Evolutionary conservation across 352 stramenopile species (phyloP).

Genomic region (Sclerospora graminicola): DNA sequence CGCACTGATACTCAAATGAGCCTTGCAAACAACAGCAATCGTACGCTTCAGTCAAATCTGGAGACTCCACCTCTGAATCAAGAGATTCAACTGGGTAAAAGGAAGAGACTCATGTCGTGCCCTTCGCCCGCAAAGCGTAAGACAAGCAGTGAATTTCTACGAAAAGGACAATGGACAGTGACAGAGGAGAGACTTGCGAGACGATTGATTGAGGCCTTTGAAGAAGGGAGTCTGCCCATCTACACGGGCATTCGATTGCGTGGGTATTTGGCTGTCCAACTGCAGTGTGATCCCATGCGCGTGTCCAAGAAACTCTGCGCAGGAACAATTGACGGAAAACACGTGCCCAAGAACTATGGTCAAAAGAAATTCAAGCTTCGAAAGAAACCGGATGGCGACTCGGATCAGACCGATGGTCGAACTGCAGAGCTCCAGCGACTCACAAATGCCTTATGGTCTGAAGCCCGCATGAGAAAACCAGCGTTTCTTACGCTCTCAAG

Average conservation of each 20-base stretch:
- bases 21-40: conserved; percentile 12
- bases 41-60: conserved; percentile 15
- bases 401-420: conserved; percentile 29
- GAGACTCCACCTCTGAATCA: conserved; percentile 12
- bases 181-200: conserved; percentile 52
- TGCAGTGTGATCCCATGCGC: conserved; percentile 76
- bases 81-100: conserved; percentile 17
- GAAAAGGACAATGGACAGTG: conserved; percentile 65
- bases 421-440: conserved; percentile 38
- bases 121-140: conserved; percentile 31
- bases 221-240: conserved; percentile 61
- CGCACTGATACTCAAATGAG: neutral
- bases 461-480: conserved; percentile 37
- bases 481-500: conserved; percentile 54
- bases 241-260: conserved; percentile 65
- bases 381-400: conserved; percentile 46
- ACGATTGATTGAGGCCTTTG: conserved; percentile 58
- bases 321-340: conserved; percentile 53
- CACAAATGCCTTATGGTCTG: conserved; percentile 43
- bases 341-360: conserved; percentile 66
- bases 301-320: conserved; percentile 77
- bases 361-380: conserved; percentile 71
- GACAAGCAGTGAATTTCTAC: conserved; percentile 48
- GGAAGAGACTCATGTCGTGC: conserved; percentile 16
- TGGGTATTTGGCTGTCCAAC: conserved; percentile 62